Base-by-base conservation (phyloP, 345 rosid species). In the Eucalyptus paniculata region DNA sequence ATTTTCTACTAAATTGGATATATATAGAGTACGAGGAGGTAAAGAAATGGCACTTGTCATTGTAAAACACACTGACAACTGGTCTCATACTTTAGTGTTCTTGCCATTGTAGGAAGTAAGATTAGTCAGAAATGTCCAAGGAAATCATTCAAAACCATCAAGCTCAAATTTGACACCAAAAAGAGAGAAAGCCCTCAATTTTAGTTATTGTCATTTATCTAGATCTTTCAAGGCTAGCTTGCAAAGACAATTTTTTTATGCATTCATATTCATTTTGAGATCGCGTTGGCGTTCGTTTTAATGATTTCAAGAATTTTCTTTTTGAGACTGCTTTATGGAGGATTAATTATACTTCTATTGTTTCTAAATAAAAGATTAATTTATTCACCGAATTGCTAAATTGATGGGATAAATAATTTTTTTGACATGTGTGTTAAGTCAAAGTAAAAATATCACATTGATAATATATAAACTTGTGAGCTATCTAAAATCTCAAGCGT, bases 351-450 rank as follows among this genome's bases (percentile, higher is more conserved):
- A n/a, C 37, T 65, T 65, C 10, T 32, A 30, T 2, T n/a, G 11
- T n/a, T 65, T n/a, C 10, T 7, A 7, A n/a, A 65, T 65, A 65
- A 30, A n/a, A 65, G 18, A 7, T n/a, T 7, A 65, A n/a, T 65
- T n/a, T 65, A 65, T 65, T 65, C 34, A 65, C 34, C 37, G 0
- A n/a, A 65, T 2, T 65, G 37, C 72, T n/a, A 15, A n/a, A n/a
- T n/a, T 65, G 9, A 65, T 65, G 37, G 6, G 10, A 65, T 65
- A 7, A 65, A 15, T 15, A 65, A 7, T 65, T 65, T 65, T 65
- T 1, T n/a, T 0, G 72, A 65, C 1, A 7, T 1, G 1, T 14
- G 37, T 14, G 72, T 6, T 65, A 2, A 65, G 37, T 4, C 19
- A 65, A 65, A 7, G 72, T n/a, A n/a, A 30, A 5, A 26, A 60